Conservation (phyloP, 208 protist genomes). For the Naegleria lovaniensis region DNA sequence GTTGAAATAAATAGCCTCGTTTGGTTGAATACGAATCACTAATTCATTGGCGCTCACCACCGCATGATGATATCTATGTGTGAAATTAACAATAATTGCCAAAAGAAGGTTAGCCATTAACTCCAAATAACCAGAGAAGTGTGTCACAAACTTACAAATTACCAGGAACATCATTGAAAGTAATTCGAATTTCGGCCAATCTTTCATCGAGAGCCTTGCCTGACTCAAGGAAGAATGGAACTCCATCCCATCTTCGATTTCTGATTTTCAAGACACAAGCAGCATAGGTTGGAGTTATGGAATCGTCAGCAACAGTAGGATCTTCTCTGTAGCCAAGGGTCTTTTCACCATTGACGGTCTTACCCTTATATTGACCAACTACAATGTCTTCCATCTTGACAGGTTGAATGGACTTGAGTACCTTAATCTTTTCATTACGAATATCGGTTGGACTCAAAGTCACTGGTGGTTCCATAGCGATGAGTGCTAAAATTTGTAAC, state of each 20-base stretch:
- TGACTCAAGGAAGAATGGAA: constrained; percentile 80
- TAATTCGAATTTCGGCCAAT: constrained; percentile 1
- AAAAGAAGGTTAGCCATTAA: too few relatives aligned
- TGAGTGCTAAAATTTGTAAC: constrained; percentile 73
- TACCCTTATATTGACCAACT: constrained; percentile 78
- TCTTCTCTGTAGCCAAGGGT: constrained; percentile 72
- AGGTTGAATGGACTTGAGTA: constrained; percentile 62
- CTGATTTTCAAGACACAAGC: constrained; percentile 68
- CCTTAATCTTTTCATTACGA: constrained; percentile 76
- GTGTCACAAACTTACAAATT: constrained; percentile 15
- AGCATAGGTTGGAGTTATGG: constrained; percentile 75
- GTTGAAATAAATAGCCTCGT: constrained; percentile 81
- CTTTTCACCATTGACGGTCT: constrained; percentile 60
- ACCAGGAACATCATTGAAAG: constrained; percentile 12
- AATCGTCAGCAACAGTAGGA: constrained; percentile 59
- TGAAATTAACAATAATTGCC: too few relatives aligned
- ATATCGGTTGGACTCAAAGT: constrained; percentile 68
- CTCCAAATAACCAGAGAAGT: too few relatives aligned
- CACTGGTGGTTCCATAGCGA: constrained; percentile 80
- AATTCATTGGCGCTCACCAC: constrained; percentile 60
- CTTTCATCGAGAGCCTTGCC: constrained; percentile 56
- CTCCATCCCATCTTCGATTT: constrained; percentile 82
- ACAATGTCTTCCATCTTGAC: constrained; percentile 66
- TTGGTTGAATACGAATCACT: constrained; percentile 79
- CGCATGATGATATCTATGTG: background rate